phyloP scores from a whole-genome alignment of 805 yeast species.

The Yamadazyma ubonensis region DNA sequence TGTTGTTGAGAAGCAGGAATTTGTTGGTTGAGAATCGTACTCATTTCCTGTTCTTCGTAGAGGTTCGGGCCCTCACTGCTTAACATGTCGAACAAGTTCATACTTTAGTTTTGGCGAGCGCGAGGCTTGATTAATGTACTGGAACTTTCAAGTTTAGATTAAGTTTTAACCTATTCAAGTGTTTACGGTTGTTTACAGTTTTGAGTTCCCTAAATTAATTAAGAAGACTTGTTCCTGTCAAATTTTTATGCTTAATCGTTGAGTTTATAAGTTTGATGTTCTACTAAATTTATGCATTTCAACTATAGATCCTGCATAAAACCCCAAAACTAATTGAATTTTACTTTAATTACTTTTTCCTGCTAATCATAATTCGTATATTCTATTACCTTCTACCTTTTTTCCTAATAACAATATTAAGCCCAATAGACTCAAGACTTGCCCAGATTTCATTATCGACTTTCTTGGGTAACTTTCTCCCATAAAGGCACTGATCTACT shows the following conservation, averaged over 20 bases:
- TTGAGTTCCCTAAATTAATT: no score
- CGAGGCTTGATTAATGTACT: not conserved
- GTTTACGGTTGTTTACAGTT: no score
- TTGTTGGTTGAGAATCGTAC: conserved; percentile 12
- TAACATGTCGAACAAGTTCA: conserved; percentile 43
- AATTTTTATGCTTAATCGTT: no score
- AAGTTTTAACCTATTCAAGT: no score
- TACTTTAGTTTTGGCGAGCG: conserved; percentile 11
- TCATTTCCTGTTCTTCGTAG: conserved; percentile 14
- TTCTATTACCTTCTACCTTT: conserved; percentile 21
- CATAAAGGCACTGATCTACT: conserved; percentile 93
- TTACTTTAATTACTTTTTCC: not conserved
- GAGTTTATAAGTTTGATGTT: no score
- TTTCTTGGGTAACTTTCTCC: conserved; percentile 77
- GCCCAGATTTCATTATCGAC: conserved; percentile 76
- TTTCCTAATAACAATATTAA: conserved; percentile 38
- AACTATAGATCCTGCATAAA: no score
- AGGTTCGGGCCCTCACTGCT: conserved; percentile 30
- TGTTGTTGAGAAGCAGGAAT: not conserved
- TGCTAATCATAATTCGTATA: not conserved
- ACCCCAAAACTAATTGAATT: no score
- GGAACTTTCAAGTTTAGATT: no score
- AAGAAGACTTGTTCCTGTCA: no score
- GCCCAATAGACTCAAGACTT: conserved; percentile 58
- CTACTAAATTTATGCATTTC: no score